phyloP scores from a whole-genome alignment of 163 green algal species.

The Volvox carteri region DNA sequence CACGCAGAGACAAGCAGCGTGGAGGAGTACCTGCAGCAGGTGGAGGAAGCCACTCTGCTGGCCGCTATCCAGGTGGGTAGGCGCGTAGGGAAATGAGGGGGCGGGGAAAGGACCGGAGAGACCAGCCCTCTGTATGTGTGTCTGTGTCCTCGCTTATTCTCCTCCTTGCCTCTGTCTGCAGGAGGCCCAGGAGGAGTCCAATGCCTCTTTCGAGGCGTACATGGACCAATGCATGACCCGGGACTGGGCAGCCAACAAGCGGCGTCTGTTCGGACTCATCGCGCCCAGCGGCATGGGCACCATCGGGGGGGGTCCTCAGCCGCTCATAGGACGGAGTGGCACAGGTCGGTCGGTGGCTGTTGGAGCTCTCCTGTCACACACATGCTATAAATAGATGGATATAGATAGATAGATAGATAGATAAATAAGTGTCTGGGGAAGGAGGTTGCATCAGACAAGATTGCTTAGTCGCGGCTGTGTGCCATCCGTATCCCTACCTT shows the following conservation, averaged over 20 bases:
- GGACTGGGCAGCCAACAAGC: constrained; percentile 87
- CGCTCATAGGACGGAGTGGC: constrained; percentile 47
- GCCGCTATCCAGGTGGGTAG: constrained; percentile 67
- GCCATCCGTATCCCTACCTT: too few relatives aligned
- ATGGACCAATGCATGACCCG: constrained; percentile 82
- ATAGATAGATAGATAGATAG: too few relatives aligned
- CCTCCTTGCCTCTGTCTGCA: constrained; percentile 54
- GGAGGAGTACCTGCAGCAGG: constrained; percentile 87
- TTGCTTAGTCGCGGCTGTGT: too few relatives aligned
- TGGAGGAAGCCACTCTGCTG: constrained; percentile 83
- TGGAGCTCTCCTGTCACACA: too few relatives aligned
- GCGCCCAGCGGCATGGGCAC: constrained; percentile 68
- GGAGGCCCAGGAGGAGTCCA: constrained; percentile 83
- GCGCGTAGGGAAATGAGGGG: not conserved
- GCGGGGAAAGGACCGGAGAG: too few relatives aligned
- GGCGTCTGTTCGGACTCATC: constrained; percentile 79
- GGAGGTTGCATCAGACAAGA: too few relatives aligned
- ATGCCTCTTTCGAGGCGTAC: constrained; percentile 84
- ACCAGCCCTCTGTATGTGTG: too few relatives aligned
- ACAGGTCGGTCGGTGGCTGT: constrained; percentile 33
- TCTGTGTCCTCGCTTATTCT: not conserved
- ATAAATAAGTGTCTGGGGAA: too few relatives aligned
- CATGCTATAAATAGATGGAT: too few relatives aligned
- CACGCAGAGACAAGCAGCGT: constrained; percentile 79
- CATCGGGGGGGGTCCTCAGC: constrained; percentile 16